These are phyloP conservation scores for Coffea eugenioides DNA, from an alignment of 257 asterid species.

Conservation along the genomic window DNA sequence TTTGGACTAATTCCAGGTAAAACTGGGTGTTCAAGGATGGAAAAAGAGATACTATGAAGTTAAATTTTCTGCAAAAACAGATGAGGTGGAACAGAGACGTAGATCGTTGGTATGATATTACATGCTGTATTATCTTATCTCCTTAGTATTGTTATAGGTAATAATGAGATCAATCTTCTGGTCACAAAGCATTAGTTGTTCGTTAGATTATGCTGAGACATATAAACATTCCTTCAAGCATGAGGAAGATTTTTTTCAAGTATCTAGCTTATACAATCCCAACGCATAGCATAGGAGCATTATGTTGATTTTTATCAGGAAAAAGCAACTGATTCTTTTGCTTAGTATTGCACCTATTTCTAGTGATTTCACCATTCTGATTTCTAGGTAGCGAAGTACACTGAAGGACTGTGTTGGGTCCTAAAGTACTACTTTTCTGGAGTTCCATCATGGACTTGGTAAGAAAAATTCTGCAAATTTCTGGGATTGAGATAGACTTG, in stretches of 20 bases:
- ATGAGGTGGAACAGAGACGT: constrained; percentile 38
- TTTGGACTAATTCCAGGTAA: constrained; percentile 47
- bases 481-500: neutral
- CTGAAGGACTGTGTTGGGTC: constrained; percentile 74
- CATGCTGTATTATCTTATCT: neutral
- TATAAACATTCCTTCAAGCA: neutral
- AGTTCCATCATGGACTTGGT: constrained; percentile 73
- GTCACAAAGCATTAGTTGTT: neutral
- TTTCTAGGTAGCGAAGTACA: constrained; percentile 45
- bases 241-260: too few species aligned
- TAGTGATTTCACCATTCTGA: neutral
- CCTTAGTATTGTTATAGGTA: neutral
- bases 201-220: neutral
- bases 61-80: constrained; percentile 48
- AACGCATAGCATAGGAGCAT: neutral
- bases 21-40: constrained; percentile 93
- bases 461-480: neutral
- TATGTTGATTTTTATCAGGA: too few species aligned
- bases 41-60: constrained; percentile 91
- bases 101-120: constrained; percentile 35
- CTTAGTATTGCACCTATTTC: neutral
- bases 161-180: neutral
- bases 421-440: constrained; percentile 53
- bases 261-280: neutral
- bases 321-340: neutral